Evolutionary conservation across 352 stramenopile genomes (phyloP), one percentile per base, ranked within the genome.

Genomic region (Thalassiosira livingstoniorum): DNA sequence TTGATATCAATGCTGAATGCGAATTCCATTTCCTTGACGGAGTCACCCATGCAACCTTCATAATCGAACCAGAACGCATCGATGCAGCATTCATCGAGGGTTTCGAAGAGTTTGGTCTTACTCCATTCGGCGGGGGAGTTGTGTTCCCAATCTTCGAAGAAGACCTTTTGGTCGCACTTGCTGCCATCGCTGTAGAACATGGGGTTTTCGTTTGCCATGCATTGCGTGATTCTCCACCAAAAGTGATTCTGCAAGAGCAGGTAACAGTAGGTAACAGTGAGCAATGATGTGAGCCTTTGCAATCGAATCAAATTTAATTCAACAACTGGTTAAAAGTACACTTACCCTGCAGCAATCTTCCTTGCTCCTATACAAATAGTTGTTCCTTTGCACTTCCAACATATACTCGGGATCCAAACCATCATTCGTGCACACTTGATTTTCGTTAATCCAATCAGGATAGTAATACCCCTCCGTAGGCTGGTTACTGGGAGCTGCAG

Each of bases 351-450:
- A 82, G 31, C 74, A 82, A 58, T 82, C 74, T 72, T 82, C 53
- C 39, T 82, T 82, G n/a, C 29, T 35, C 27, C 25, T 31, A 39
- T 82, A 82, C 1, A 82, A 18, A 57, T 82, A 82, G 57, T 82
- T 82, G n/a, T 42, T 21, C 7, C 23, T 29, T 45, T 82, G 74
- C 5, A 82, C 21, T 37, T 45, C 5, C n/a, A 70, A 45, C 63
- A 82, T 82, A 32, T 82, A 82, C 25, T 63, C 35, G 29, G 74
- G 74, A 31, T 61, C 47, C 21, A n/a, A 27, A 18, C 53, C 62
- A 39, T 82, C 74, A 32, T 82, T 82, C 4, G 51, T 34, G 23
- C 73, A 81, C 0, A 75, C 54, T 54, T 81, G 73, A 29, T 34
- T 2, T n/a, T 39, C 63, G 31, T 69, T 69, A n/a, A 55, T 69